Percentiles rank a stretch among this genome's conserved stretches.
Evolutionary conservation across 2,329 filamentous ascomycete species (phyloP).

Genomic region (Pestalotiopsis sp.): DNA sequence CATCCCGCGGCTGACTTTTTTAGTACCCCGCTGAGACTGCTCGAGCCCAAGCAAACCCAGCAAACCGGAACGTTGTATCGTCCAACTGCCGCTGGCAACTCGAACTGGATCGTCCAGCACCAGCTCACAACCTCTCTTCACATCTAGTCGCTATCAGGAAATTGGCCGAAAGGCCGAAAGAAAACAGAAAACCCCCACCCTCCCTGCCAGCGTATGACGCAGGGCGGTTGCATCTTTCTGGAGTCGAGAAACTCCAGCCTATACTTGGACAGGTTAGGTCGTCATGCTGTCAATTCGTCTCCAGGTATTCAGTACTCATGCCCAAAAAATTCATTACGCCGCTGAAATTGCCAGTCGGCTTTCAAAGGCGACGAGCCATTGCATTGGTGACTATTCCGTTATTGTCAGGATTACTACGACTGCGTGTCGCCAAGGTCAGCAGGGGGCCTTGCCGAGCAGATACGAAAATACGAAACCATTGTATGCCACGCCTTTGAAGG

Average conservation of each 20-base stretch:
- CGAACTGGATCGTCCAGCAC: not conserved
- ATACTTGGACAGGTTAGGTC: slow-evolving; percentile 1
- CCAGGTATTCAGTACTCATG: slow-evolving; percentile 3
- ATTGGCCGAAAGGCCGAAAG: slow-evolving; percentile 10
- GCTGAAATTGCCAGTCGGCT: not conserved
- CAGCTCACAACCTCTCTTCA: not conserved
- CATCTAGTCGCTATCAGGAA: slow-evolving; percentile 2
- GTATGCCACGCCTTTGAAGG: not conserved
- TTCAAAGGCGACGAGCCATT: not conserved
- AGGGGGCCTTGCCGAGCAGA: not conserved
- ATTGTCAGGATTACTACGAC: not conserved
- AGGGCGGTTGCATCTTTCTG: slow-evolving; percentile 10
- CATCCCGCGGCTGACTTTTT: not conserved
- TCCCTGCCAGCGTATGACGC: slow-evolving; percentile 9
- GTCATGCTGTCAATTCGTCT: slow-evolving; percentile 1
- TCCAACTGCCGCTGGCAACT: not conserved
- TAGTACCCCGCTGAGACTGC: not conserved
- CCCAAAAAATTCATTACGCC: not conserved
- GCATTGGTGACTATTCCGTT: not conserved
- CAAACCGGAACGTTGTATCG: not conserved
- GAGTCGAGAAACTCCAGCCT: not conserved
- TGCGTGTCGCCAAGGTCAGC: not conserved
- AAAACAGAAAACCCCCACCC: not conserved
- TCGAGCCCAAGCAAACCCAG: not conserved
- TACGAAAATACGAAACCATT: not conserved